phyloP scores from a whole-genome alignment of 495 filamentous ascomycete species.

The Xylaria venustula region DNA sequence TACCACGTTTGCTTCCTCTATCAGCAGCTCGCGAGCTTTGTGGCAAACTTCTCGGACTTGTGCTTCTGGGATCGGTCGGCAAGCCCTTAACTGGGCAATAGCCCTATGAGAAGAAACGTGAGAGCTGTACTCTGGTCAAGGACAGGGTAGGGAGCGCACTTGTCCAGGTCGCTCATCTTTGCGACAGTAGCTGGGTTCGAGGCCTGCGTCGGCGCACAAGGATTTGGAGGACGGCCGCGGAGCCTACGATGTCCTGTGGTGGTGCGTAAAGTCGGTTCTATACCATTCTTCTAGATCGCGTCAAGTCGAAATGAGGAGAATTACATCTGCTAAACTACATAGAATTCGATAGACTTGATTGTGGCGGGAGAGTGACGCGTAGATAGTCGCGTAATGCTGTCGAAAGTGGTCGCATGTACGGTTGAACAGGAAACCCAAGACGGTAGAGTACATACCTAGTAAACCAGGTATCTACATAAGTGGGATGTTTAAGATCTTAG shows the following conservation, averaged over 20 bases:
- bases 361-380: not conserved
- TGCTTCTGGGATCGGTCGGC: constrained; percentile 91
- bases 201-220: constrained; percentile 4
- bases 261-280: not conserved
- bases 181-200: not conserved
- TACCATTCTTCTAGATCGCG: not conserved
- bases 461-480: not conserved
- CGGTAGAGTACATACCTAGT: too few relatives aligned
- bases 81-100: constrained; percentile 90
- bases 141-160: constrained; percentile 49
- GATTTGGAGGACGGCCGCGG: not conserved
- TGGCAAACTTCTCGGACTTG: constrained; percentile 96
- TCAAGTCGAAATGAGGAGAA: not conserved
- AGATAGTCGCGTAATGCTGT: not conserved
- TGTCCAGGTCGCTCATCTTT: constrained; percentile 84
- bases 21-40: constrained; percentile 93
- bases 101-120: constrained; percentile 55
- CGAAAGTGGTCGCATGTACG: not conserved
- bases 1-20: constrained; percentile 98
- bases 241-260: not conserved
- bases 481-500: not conserved
- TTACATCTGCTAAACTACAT: too few relatives aligned
- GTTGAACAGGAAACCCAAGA: not conserved
- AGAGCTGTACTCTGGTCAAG: constrained; percentile 2
- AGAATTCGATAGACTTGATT: not conserved